Percentiles rank a stretch among this genome's conserved stretches.
Evolutionary conservation across 2,329 filamentous ascomycete species (phyloP).

Genomic region (Hypoxylon sp.): DNA sequence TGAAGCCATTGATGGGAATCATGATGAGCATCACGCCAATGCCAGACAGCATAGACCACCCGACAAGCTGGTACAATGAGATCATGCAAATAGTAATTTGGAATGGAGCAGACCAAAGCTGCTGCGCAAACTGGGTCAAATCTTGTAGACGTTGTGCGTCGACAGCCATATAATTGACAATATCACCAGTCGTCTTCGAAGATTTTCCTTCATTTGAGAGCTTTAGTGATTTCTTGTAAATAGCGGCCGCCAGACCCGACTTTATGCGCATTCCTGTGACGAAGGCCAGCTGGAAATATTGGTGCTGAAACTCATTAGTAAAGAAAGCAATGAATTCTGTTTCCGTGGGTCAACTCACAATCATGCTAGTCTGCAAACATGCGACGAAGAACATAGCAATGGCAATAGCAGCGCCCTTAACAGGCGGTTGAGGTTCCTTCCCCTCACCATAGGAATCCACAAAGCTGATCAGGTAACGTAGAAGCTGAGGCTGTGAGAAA

Average conservation of each 20-base stretch:
- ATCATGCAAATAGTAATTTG: constrained; percentile 97
- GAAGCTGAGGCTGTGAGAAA: constrained; percentile 91
- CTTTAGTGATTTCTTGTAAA: constrained; percentile 91
- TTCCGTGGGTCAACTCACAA: constrained; percentile 60
- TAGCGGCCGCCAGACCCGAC: constrained; percentile 87
- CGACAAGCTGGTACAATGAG: constrained; percentile 95
- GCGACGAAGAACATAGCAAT: constrained; percentile 93
- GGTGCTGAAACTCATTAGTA: constrained; percentile 68
- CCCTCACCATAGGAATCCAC: constrained; percentile 79
- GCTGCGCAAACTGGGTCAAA: constrained; percentile 93
- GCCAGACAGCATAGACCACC: constrained; percentile 94
- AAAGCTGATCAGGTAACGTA: constrained; percentile 87
- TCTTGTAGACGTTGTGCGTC: constrained; percentile 96
- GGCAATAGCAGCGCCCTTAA: constrained; percentile 89
- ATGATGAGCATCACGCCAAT: constrained; percentile 96
- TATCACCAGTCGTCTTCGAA: constrained; percentile 93
- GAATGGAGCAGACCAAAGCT: constrained; percentile 96
- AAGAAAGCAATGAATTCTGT: neutral
- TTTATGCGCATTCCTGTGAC: constrained; percentile 98
- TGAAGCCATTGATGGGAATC: constrained; percentile 95
- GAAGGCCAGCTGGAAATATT: constrained; percentile 97
- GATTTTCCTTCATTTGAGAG: constrained; percentile 94
- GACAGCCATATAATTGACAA: constrained; percentile 99
- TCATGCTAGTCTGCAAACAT: constrained; percentile 85
- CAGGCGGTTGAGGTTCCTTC: constrained; percentile 78